Evolutionary conservation across 176 grass and related monocot genomes (phyloP).

Genomic region (Bothriochloa decipiens): DNA sequence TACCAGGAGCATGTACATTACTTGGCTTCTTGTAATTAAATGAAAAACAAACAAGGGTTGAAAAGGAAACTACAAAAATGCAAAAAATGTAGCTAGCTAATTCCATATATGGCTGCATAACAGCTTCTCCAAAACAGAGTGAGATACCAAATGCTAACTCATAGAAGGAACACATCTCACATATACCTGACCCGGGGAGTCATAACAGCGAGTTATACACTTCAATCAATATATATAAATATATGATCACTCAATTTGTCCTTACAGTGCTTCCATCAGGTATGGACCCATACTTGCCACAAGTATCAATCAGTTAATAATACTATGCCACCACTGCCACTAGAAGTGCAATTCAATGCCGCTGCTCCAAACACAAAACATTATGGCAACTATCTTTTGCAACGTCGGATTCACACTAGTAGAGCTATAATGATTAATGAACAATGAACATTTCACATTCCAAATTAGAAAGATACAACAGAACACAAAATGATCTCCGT

Average conservation of each 20-base stretch:
- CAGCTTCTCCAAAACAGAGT: not conserved
- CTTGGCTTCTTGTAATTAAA: slow-evolving; percentile 16
- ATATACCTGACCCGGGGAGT: not conserved
- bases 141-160: not conserved
- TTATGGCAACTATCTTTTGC: not conserved
- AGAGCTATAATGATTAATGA: not conserved
- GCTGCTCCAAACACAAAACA: not conserved
- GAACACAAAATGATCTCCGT: not conserved
- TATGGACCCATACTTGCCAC: not conserved
- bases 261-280: not conserved
- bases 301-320: not conserved
- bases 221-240: slow-evolving; percentile 12
- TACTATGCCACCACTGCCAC: not conserved
- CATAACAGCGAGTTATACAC: not conserved
- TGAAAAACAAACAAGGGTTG: not conserved
- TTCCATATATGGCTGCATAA: not conserved
- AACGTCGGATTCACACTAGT: not conserved
- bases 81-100: not conserved
- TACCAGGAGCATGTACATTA: slow-evolving; percentile 5
- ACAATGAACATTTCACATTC: not conserved
- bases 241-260: not conserved
- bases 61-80: slow-evolving; percentile 4
- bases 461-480: slow-evolving; percentile 13
- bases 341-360: not conserved
- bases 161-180: slow-evolving; percentile 10